Base-by-base conservation (phyloP, 2,329 filamentous ascomycete genomes). In the Botrytis fragariae region DNA sequence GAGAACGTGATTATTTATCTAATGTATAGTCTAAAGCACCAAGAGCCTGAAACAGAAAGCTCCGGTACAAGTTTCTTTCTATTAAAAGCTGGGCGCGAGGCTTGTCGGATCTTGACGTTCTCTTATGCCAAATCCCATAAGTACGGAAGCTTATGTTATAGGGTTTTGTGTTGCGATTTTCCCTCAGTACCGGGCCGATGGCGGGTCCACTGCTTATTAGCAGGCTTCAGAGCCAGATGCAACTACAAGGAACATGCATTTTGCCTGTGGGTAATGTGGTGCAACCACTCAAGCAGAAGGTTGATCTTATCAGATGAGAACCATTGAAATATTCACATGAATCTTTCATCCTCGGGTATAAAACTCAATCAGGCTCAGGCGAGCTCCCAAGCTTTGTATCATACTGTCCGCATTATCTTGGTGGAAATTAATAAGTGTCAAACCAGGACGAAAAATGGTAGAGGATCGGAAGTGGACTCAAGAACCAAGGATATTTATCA, bases 271-370 rank as follows among this genome's bases (percentile, higher is more conserved):
- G 29, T 16, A 51, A 25, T 20, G 25, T 29, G 22, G 16, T 29
- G 22, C 25, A n/a, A 54, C 25, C 48, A 18, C n/a, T 29, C 44
- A 29, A 54, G 35, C 25, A 39, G 37, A 54, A 39, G 29, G 22
- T 39, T 6, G 44, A 65, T 65, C 62, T 65, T 65, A 65, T 65
- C 62, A 65, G 62, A 65, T 65, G 42, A 65, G 62, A 65, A 35
- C 42, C 62, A 63, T n/a, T 25, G 14, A 48, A 65, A 48, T 6
- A 12, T 37, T 37, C 9, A 25, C n/a, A 42, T 42, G 25, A 20
- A 44, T 22, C 8, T 57, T 29, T 18, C 20, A 44, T 3, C n/a
- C 39, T 63, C 39, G 39, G 61, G 20, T 7, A 44, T 45, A 20
- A 39, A 39, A 22, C 16, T 32, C 16, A 14, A n/a, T 42, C 22